A percentile compares a stretch with the other conserved stretches of the same genome.
Evolutionary conservation across 169 alveolate genomes (phyloP).

Genomic region (Cryptosporidium sp.): DNA sequence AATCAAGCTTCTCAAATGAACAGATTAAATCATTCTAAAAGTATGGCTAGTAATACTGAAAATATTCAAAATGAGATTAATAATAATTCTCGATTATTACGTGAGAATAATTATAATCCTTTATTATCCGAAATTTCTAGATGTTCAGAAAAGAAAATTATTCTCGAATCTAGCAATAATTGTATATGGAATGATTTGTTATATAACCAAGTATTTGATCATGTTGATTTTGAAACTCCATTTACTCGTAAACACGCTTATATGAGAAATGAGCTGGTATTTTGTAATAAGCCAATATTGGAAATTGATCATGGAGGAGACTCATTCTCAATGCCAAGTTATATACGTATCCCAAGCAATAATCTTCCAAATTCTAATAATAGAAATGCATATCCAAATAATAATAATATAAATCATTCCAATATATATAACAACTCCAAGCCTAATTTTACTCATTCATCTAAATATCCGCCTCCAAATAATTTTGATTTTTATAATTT

Average conservation of each 20-base stretch:
- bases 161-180: conserved; percentile 29
- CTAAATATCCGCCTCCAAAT: background rate
- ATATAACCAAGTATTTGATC: conserved; percentile 12
- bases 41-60: background rate
- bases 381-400: background rate
- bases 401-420: background rate
- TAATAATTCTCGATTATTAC: background rate
- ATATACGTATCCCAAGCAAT: background rate
- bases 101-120: background rate
- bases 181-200: conserved; percentile 60
- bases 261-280: conserved; percentile 48
- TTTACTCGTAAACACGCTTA: conserved; percentile 61
- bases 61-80: background rate
- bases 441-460: background rate
- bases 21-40: background rate
- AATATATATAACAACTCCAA: background rate
- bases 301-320: conserved; percentile 23
- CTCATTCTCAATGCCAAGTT: background rate
- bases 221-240: conserved; percentile 39
- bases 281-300: conserved; percentile 1
- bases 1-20: background rate
- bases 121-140: background rate
- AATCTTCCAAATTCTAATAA: background rate
- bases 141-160: background rate
- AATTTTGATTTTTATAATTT: background rate